A percentile compares a stretch with the other conserved stretches of the same genome.
phyloP scores from a whole-genome alignment of 1,139 yeast genomes.

The Blastobotrys arbuscula region DNA sequence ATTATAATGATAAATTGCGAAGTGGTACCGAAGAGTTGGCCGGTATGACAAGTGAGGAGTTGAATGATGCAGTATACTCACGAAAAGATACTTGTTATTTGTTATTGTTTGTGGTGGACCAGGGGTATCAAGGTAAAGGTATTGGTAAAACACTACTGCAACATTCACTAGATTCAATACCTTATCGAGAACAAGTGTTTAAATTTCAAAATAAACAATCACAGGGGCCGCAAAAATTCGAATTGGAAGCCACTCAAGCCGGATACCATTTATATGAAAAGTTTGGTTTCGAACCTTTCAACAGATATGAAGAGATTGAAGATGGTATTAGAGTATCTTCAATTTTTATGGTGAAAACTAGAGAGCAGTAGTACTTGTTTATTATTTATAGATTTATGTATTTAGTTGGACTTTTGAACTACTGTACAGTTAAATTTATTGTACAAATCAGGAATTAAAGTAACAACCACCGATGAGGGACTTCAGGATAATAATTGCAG shows the following conservation, averaged over 20 bases:
- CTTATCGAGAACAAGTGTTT: constrained; percentile 3
- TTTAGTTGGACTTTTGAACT: no score
- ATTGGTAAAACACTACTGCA: constrained; percentile 38
- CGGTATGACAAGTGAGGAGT: background rate
- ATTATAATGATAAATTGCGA: background rate
- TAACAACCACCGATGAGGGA: no score
- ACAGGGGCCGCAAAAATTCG: constrained; percentile 12
- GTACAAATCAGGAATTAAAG: no score
- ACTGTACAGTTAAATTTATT: no score
- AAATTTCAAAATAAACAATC: no score
- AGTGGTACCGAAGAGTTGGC: background rate
- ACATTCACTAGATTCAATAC: constrained; percentile 14
- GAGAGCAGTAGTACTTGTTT: no score
- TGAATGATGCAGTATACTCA: constrained; percentile 5
- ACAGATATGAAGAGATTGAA: background rate
- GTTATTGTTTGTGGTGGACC: constrained; percentile 22
- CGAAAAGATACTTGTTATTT: constrained; percentile 5
- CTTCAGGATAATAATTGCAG: no score
- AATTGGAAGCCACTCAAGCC: constrained; percentile 9
- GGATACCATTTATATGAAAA: constrained; percentile 6
- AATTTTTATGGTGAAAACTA: background rate
- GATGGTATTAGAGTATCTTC: background rate
- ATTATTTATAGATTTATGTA: no score
- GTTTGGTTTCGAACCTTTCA: constrained; percentile 6
- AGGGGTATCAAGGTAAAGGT: constrained; percentile 34